Percentiles rank a stretch among this genome's conserved stretches.
Conservation (phyloP, 176 grass and related monocot genomes). For the Saccharum spontaneum region DNA sequence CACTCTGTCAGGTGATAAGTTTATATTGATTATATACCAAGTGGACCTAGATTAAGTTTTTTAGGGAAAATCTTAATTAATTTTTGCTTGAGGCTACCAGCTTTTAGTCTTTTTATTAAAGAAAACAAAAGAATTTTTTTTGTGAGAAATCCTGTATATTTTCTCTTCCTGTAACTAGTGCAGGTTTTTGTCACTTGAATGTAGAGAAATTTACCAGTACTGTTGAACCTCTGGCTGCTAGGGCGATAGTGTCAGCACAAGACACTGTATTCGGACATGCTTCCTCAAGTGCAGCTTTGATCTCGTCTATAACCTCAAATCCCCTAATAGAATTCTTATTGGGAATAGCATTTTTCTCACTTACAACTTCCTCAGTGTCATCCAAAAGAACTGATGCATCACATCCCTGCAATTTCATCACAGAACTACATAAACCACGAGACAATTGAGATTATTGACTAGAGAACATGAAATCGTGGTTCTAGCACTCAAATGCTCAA, state of each 20-base stretch:
- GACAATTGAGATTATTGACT: not conserved
- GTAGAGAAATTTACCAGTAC: constrained; percentile 44
- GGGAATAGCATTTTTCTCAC: constrained; percentile 69
- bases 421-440: not conserved
- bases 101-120: constrained; percentile 17
- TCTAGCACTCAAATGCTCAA: constrained; percentile 2
- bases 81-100: not conserved
- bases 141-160: not conserved
- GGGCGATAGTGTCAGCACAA: constrained; percentile 71
- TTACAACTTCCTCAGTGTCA: constrained; percentile 44
- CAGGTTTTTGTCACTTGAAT: constrained; percentile 1
- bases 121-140: not conserved
- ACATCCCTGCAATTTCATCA: constrained; percentile 58
- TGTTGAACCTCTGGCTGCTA: constrained; percentile 73
- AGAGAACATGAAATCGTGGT: not conserved
- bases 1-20: constrained; percentile 47
- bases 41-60: not conserved
- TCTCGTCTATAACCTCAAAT: constrained; percentile 79
- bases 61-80: not conserved
- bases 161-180: not conserved
- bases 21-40: not conserved
- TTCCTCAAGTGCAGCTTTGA: constrained; percentile 76
- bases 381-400: constrained; percentile 82
- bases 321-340: constrained; percentile 84
- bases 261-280: constrained; percentile 73